A percentile compares a stretch with the other conserved stretches of the same genome.
These are phyloP conservation scores for Mikania micrantha DNA, from an alignment of 129 eudicot species.

Conservation along the genomic window DNA sequence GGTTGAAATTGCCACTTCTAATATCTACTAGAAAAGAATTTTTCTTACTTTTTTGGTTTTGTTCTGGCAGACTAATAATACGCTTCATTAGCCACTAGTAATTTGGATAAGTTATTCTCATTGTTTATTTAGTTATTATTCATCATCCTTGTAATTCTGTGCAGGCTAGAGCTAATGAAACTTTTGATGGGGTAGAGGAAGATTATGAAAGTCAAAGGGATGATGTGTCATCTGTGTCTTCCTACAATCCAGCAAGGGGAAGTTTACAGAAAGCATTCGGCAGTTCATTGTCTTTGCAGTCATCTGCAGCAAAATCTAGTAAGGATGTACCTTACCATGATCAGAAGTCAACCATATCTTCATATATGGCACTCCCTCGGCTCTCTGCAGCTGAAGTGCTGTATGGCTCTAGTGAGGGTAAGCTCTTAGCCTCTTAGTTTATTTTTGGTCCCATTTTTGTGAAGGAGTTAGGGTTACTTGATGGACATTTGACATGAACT, in stretches of 20 bases:
- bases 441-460: not conserved
- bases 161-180: slow-evolving; percentile 77
- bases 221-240: slow-evolving; percentile 85
- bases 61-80: not conserved
- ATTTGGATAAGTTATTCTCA: not conserved
- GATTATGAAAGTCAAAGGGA: slow-evolving; percentile 83
- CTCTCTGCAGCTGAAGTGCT: slow-evolving; percentile 73
- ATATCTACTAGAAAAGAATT: not conserved
- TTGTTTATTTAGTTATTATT: slow-evolving; percentile 1
- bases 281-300: slow-evolving; percentile 81
- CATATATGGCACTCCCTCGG: slow-evolving; percentile 60
- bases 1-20: not conserved
- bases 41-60: slow-evolving; percentile 1
- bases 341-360: slow-evolving; percentile 56
- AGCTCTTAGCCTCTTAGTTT: slow-evolving; percentile 20
- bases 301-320: slow-evolving; percentile 63
- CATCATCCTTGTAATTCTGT: not conserved
- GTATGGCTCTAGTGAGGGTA: slow-evolving; percentile 68
- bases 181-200: slow-evolving; percentile 79
- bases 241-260: slow-evolving; percentile 63
- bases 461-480: not conserved
- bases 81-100: not conserved
- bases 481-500: not conserved
- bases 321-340: slow-evolving; percentile 56
- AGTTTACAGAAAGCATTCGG: slow-evolving; percentile 63